Evolutionary conservation across 192 early-diverging fungal genomes (phyloP).

Genomic region (Lunasporangiospora selenospora): DNA sequence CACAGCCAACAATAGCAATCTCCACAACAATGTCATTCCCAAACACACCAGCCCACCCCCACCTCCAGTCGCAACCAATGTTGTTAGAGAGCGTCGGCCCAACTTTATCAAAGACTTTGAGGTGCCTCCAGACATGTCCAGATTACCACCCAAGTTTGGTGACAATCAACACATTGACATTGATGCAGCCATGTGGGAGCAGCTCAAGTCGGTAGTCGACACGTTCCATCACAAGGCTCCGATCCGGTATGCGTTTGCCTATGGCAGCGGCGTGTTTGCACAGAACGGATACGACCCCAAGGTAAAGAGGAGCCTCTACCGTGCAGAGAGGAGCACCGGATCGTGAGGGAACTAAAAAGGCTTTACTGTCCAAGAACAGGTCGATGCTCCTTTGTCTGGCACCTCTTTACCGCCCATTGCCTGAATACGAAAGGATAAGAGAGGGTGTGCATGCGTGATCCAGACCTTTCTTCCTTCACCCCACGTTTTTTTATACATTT

Average conservation of each 20-base stretch:
- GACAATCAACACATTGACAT: conserved; percentile 67
- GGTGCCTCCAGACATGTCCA: conserved; percentile 45
- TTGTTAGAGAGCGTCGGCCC: conserved; percentile 28
- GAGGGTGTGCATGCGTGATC: not conserved
- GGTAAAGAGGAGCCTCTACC: conserved; percentile 46
- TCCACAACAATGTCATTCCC: not conserved
- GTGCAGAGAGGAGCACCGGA: conserved; percentile 2
- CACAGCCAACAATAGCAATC: not conserved
- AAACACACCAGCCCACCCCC: not conserved
- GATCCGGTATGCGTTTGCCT: conserved; percentile 88
- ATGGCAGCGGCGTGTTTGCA: conserved; percentile 94
- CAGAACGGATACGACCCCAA: conserved; percentile 81
- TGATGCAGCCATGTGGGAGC: conserved; percentile 56
- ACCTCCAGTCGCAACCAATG: conserved; percentile 4
- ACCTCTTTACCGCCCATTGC: not conserved
- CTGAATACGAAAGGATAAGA: not conserved
- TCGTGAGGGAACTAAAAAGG: too few relatives aligned
- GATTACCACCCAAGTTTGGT: conserved; percentile 59
- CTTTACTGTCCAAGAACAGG: too few relatives aligned
- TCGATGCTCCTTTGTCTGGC: too few relatives aligned
- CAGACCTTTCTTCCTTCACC: not conserved
- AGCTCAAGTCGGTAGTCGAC: conserved; percentile 54
- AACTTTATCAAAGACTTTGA: conserved; percentile 46
- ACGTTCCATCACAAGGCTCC: conserved; percentile 57
- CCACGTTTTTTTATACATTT: not conserved